phyloP scores from a whole-genome alignment of 164 flowering plant genomes.

The Warburgia ugandensis region DNA sequence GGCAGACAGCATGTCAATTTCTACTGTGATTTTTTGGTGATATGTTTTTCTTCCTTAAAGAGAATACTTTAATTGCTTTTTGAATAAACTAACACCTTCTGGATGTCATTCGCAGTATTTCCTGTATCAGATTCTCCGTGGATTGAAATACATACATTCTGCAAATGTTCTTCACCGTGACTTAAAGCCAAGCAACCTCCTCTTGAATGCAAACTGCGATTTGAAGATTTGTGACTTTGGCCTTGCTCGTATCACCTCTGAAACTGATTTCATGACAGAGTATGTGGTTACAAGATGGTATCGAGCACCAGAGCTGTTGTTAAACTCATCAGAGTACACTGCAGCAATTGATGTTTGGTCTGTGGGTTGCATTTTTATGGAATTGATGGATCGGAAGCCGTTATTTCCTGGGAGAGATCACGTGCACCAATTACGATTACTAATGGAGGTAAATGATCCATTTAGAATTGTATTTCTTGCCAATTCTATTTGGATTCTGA shows the following conservation, averaged over 20 bases:
- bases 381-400: conserved; percentile 91
- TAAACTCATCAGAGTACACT: conserved; percentile 91
- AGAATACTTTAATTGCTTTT: too few relatives aligned
- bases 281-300: conserved; percentile 99
- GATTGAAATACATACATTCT: conserved; percentile 93
- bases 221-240: conserved; percentile 97
- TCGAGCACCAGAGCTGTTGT: conserved; percentile 85
- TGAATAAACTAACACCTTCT: too few relatives aligned
- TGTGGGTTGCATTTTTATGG: conserved; percentile 98
- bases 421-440: conserved; percentile 89
- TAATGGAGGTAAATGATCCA: conserved; percentile 97
- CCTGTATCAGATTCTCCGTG: conserved; percentile 92
- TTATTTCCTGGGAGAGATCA: conserved; percentile 97
- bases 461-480: too few relatives aligned
- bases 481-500: too few relatives aligned
- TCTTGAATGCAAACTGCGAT: conserved; percentile 97
- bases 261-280: conserved; percentile 96
- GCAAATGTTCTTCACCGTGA: conserved; percentile 98
- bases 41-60: too few relatives aligned
- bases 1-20: too few relatives aligned
- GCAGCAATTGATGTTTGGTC: conserved; percentile 99
- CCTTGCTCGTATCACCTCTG: conserved; percentile 91
- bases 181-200: conserved; percentile 94
- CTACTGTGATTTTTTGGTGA: too few relatives aligned
- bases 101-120: conserved; percentile 98